These are phyloP conservation scores for Papiliotrema nemorosa DNA, from an alignment of 1,284 basidiomycete genomes.

Conservation along the genomic window DNA sequence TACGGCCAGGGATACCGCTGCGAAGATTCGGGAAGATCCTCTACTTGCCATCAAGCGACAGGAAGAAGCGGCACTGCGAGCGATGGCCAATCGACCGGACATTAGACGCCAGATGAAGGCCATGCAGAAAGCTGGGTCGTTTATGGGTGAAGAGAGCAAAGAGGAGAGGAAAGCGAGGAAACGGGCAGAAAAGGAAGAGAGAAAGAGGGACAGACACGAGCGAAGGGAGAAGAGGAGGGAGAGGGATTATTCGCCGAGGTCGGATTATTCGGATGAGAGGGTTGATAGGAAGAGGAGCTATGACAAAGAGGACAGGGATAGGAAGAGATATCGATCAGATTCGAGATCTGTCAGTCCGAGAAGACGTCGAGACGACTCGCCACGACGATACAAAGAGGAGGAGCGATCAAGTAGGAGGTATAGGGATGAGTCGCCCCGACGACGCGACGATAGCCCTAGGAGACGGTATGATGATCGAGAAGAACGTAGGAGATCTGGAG, in stretches of 20 bases:
- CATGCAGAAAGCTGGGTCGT: conserved; percentile 63
- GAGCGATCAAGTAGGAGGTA: too few relatives aligned
- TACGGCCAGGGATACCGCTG: conserved; percentile 76
- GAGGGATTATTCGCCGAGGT: conserved; percentile 19
- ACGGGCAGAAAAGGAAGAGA: conserved; percentile 23
- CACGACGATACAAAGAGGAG: conserved; percentile 16
- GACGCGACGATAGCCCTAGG: not conserved
- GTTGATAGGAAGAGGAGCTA: conserved; percentile 9
- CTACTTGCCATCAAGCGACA: conserved; percentile 95
- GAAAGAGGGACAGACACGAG: conserved; percentile 25
- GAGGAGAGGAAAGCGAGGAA: conserved; percentile 57
- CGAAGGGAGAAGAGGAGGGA: conserved; percentile 13
- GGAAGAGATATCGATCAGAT: conserved; percentile 4
- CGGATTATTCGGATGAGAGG: conserved; percentile 27
- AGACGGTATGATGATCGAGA: not conserved
- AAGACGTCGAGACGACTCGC: conserved; percentile 9
- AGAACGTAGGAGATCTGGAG: too few relatives aligned
- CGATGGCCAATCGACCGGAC: conserved; percentile 85
- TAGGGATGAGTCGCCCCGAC: conserved; percentile 9
- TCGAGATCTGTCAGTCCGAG: conserved; percentile 16
- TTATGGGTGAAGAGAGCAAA: conserved; percentile 59
- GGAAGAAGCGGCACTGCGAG: conserved; percentile 88
- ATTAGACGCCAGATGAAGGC: conserved; percentile 75
- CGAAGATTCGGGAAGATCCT: conserved; percentile 95
- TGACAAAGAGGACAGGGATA: conserved; percentile 11